Evolutionary conservation across 139 green algal genomes (phyloP).

Genomic region (Spirogloea muscicola): DNA sequence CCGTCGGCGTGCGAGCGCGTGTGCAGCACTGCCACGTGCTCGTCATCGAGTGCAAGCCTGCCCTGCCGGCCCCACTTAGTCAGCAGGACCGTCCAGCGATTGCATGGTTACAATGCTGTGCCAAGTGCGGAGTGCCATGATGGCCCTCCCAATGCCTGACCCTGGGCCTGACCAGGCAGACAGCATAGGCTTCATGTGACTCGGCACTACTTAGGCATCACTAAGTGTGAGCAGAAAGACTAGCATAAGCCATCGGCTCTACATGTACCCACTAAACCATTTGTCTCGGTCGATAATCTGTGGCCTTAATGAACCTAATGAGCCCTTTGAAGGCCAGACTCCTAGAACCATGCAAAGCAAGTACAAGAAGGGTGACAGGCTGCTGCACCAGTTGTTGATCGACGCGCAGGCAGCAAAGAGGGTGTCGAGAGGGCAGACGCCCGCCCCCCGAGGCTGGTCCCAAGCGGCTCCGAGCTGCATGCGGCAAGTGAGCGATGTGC

Average conservation of each 20-base stretch:
- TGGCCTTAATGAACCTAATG: no score
- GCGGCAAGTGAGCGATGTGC: no score
- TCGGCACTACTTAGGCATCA: background rate
- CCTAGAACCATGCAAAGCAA: no score
- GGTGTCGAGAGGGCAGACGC: conserved; percentile 42
- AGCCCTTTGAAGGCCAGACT: no score
- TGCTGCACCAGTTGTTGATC: conserved; percentile 45
- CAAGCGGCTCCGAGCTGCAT: conserved; percentile 29
- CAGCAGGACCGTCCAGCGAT: background rate
- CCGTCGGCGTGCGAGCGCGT: background rate
- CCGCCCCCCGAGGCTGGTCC: conserved; percentile 19
- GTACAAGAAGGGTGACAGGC: no score
- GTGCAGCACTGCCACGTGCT: conserved; percentile 40
- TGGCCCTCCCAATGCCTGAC: no score
- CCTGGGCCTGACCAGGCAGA: conserved; percentile 1
- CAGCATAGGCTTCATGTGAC: background rate
- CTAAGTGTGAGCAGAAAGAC: no score
- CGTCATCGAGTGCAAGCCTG: conserved; percentile 39
- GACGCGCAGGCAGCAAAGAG: conserved; percentile 45
- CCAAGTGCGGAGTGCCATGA: background rate
- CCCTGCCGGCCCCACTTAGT: background rate
- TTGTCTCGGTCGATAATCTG: no score
- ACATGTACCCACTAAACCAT: no score
- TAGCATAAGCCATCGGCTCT: no score
- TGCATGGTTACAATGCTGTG: background rate